Base-by-base conservation (phyloP, 805 yeast genomes). In the Myxozyma udenii region DNA sequence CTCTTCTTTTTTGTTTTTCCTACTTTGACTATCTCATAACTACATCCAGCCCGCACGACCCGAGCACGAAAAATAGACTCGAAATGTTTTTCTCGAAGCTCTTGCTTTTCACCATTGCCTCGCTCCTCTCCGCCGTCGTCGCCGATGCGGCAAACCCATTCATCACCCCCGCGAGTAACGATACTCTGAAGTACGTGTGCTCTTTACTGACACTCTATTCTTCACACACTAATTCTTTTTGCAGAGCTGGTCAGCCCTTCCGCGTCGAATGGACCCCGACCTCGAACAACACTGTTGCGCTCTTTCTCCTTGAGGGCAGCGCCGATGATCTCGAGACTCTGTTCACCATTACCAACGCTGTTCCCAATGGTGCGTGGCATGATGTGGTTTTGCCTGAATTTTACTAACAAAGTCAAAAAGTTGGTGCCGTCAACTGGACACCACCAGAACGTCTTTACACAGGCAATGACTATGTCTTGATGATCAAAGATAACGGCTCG, bases 341-440 rank as follows among this genome's bases (percentile, higher is more conserved):
- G 16, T 53, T 68, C 50, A 65, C 70, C 50, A 67, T 71, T 57
- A 66, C 67, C 48, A 47, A 62, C 52, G 46, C 60, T 46, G 51
- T 69, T 44, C 51, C 64, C 46, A 71, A 71, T 67, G 41, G 59
- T 56, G 24, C 3, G 54, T 41, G 14, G 5, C 22, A 18, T 12
- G 18, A 2, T 3, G 18, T 9, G 21, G 7, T 1, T 28, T 28
- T 37, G 24, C 28, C n/a, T 5, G 9, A 25, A 4, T 11, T 22
- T 25, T 26, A 45, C 16, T 26, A 19, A 18, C 14, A 19, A n/a
- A 6, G 2, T 16, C 19, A 11, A 37, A 6, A 16, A 55, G 64
- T 63, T 45, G 74, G 73, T 50, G 62, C 66, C 39, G 71, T 66
- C 46, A 55, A 61, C 44, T 71, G 74, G 74, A 53, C 57, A 30